Conservation (phyloP, 805 yeast genomes). For the Schizosaccharomyces octosporus region DNA sequence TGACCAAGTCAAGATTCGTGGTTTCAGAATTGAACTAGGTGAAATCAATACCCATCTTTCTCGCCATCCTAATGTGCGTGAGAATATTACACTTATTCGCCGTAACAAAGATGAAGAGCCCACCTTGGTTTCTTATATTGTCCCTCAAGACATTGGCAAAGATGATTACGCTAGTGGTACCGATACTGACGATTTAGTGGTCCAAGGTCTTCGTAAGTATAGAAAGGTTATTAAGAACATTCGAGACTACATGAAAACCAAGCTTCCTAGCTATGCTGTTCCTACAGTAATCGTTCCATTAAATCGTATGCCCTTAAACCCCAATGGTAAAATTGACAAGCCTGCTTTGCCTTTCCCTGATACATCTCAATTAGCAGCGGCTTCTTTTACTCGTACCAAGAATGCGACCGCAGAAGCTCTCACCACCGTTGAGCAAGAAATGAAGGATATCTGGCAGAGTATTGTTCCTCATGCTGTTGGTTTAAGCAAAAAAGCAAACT, state of each 20-base stretch:
- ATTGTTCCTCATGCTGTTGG: constrained; percentile 74
- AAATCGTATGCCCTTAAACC: constrained; percentile 69
- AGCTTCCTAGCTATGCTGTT: constrained; percentile 78
- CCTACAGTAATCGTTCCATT: constrained; percentile 82
- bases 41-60: constrained; percentile 94
- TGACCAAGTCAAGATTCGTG: constrained; percentile 94
- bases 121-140: constrained; percentile 70
- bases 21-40: constrained; percentile 93
- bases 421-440: constrained; percentile 36
- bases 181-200: constrained; percentile 17
- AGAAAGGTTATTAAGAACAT: constrained; percentile 57
- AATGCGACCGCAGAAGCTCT: constrained; percentile 21
- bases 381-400: constrained; percentile 25
- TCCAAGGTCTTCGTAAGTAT: constrained; percentile 54
- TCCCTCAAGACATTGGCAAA: constrained; percentile 35
- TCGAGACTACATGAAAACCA: constrained; percentile 57
- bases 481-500: constrained; percentile 56
- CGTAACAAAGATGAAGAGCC: constrained; percentile 86
- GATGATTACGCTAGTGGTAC: constrained; percentile 21
- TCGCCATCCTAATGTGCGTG: constrained; percentile 77
- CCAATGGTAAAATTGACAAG: constrained; percentile 94
- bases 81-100: constrained; percentile 74
- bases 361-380: constrained; percentile 56
- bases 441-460: constrained; percentile 63
- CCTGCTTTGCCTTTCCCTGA: constrained; percentile 92